Percentiles rank a stretch among this genome's conserved stretches.
phyloP scores from a whole-genome alignment of 108 stramenopile species.

The Pseudonitzschia multiseries region DNA sequence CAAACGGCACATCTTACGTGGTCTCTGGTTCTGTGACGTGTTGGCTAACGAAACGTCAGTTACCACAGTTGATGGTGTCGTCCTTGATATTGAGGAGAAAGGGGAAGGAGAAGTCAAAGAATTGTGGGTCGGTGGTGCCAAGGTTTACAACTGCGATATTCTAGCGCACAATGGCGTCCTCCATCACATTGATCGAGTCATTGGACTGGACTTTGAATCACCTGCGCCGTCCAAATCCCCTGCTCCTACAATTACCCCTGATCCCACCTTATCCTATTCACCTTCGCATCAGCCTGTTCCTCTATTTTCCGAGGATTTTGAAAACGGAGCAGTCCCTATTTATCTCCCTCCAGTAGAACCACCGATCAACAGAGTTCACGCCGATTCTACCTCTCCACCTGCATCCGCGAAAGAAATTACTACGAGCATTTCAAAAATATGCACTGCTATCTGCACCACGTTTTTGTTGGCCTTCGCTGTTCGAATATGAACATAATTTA shows the following conservation, averaged over 20 bases:
- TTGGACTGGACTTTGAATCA: conserved; percentile 33
- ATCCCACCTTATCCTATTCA: conserved; percentile 13
- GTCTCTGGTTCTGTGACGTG: conserved; percentile 28
- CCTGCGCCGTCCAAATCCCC: conserved; percentile 34
- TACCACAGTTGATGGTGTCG: conserved; percentile 17
- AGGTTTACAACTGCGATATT: conserved; percentile 33
- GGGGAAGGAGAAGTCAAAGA: conserved; percentile 22
- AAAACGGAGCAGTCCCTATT: conserved; percentile 15
- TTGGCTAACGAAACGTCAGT: conserved; percentile 30
- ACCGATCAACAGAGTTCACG: conserved; percentile 3
- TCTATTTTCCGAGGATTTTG: conserved; percentile 5
- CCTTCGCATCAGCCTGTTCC: conserved; percentile 22
- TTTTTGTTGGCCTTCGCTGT: neutral
- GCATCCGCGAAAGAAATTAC: neutral
- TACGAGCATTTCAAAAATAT: neutral
- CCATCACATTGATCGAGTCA: conserved; percentile 42
- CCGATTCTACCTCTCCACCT: neutral
- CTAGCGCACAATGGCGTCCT: conserved; percentile 39
- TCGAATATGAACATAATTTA: no score
- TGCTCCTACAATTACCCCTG: conserved; percentile 36
- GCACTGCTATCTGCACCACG: neutral
- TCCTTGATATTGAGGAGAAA: conserved; percentile 16
- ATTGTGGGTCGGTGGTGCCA: conserved; percentile 35
- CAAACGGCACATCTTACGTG: conserved; percentile 29
- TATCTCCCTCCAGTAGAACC: conserved; percentile 14